Base-by-base conservation (phyloP, 2,329 filamentous ascomycete genomes). In the Rutstroemia sp. region DNA sequence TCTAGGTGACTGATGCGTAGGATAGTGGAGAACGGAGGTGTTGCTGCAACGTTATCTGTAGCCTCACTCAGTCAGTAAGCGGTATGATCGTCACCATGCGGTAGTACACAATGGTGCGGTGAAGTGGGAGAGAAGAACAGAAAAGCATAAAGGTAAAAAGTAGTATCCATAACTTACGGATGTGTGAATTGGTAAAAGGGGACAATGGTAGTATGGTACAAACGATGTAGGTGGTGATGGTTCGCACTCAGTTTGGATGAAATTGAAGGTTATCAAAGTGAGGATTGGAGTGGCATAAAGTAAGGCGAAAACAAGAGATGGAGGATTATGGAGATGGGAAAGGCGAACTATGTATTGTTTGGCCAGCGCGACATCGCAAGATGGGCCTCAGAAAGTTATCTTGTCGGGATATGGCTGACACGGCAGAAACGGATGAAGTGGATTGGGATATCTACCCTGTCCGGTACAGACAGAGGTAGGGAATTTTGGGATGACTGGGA, bases 281-380 rank as follows among this genome's bases (percentile, higher is more conserved):
- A 59, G 58, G 57, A 51, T 50, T 55, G 57, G 52, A 57, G 56
- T 39, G 14, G 30, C 39, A 56, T 56, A 66, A 65, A 65, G 58
- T 63, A 65, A 60, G 64, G 63, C 63, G 64, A 53, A 61, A 60
- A 52, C 51, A 56, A 44, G 46, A 40, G 38, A 51, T 50, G 25
- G 42, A 56, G 45, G 51, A 48, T 51, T 54, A 61, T 57, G 58
- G 60, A 60, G 58, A 57, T 56, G 48, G 46, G 54, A 56, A 48
- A 53, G 44, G 51, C 60, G 62, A 63, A 61, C 63, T 66, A 63
- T 59, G 61, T 65, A 65, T 64, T 64, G 56, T 57, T 60, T 51
- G 48, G 52, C 40, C 48, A 55, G 57, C 55, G 47, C 55, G 36
- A 57, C 54, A 58, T 49, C 25, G 40, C 38, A 62, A 59, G 59